Conservation (phyloP, 805 yeast species). For the Cyberlindnera misumaiensis region DNA sequence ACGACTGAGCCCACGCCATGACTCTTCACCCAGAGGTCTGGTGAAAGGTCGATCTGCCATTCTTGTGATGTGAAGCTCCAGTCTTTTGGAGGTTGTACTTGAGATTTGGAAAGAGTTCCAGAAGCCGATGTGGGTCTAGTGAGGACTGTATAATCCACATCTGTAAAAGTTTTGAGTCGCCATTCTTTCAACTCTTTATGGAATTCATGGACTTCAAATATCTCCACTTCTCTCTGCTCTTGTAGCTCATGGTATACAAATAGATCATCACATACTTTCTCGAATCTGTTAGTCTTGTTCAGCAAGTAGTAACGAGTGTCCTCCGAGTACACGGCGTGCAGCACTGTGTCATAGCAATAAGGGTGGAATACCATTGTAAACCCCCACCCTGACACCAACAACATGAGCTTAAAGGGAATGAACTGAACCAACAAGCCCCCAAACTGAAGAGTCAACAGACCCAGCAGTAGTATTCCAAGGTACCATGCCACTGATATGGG, state of each 20-base stretch:
- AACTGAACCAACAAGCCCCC: constrained; percentile 22
- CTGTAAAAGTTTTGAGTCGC: constrained; percentile 55
- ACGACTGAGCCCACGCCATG: constrained; percentile 43
- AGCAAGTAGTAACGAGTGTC: constrained; percentile 51
- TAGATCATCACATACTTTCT: constrained; percentile 33
- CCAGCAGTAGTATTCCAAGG: constrained; percentile 29
- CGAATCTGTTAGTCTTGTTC: constrained; percentile 43
- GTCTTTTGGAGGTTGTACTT: constrained; percentile 48
- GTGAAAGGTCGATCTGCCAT: constrained; percentile 66
- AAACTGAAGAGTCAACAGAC: constrained; percentile 25
- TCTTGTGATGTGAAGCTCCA: constrained; percentile 46
- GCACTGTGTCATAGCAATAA: constrained; percentile 35
- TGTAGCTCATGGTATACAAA: constrained; percentile 33
- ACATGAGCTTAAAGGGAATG: constrained; percentile 29
- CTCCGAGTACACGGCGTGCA: constrained; percentile 49
- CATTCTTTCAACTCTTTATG: constrained; percentile 46
- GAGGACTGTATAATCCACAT: constrained; percentile 47
- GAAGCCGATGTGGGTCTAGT: background rate
- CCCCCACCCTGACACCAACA: constrained; percentile 45
- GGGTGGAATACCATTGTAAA: constrained; percentile 46
- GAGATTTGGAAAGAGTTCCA: background rate
- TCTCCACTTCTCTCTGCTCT: constrained; percentile 48
- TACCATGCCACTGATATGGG: constrained; percentile 48
- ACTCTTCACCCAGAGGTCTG: constrained; percentile 53
- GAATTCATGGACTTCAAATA: constrained; percentile 60